Base-by-base conservation (phyloP, 768 basidiomycete genomes). In the Suillus tomentosus region DNA sequence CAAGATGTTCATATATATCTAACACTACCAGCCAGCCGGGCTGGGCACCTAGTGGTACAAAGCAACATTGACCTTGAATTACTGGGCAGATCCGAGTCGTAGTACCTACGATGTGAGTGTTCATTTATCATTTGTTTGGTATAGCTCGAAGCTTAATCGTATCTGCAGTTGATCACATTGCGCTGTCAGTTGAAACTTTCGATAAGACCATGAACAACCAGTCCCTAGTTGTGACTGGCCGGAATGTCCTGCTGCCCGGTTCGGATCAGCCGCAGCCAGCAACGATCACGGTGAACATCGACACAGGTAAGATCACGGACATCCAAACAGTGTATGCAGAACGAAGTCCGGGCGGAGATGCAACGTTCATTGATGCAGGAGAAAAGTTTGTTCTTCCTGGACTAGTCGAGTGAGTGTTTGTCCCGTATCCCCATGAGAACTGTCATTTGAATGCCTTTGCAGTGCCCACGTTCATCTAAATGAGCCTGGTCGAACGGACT, bases 401-500 rank as follows among this genome's bases (percentile, higher is more conserved):
- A 34, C 81, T 94, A 40, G 87, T 95, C 45, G 93, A 95, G 92
- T 91, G 70, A 64, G 67, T 62, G 60, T 65, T n/a, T 5, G 40
- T 13, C 13, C 24, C 19, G 7, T 17, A 54, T 34, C n/a, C 22
- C 1, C 19, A 31, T 34, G 53, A 63, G 27, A 45, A 2, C 48
- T 36, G 53, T 37, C 55, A 40, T 54, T 9, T 61, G 45, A 15
- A 19, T 39, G 34, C 53, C 19, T 36, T 40, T 60, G 10, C 72
- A 95, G 93, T 75, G 84, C 91, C 10, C 93, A 97, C 71, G 95
- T 96, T 31, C 95, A 97, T 76, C 84, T 96, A 62, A 96, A 96
- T 76, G 93, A 96, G 70, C 95, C 95, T 9, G 95, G 95, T 14
- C 87, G 95, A 31, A 94, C 93, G 3, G 87, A 90, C 64, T 97